Evolutionary conservation across 352 stramenopile genomes (phyloP).

Genomic region (Phytophthora fragariaefolia): DNA sequence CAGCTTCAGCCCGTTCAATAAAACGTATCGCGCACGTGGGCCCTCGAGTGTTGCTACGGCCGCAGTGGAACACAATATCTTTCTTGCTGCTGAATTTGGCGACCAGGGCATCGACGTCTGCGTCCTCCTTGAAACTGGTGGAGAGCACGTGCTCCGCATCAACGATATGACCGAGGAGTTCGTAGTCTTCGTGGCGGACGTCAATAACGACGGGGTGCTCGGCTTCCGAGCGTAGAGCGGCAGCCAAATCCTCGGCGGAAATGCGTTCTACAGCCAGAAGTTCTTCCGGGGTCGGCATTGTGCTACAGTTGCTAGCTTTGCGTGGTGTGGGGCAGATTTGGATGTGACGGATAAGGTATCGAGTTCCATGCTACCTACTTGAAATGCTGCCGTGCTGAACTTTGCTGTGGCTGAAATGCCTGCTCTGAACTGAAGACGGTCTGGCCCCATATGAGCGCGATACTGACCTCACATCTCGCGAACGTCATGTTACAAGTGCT

Average conservation of each 20-base stretch:
- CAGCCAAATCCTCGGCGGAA: conserved; percentile 30
- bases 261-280: conserved; percentile 35
- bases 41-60: conserved; percentile 40
- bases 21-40: conserved; percentile 50
- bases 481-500: not conserved
- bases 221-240: conserved; percentile 17
- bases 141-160: conserved; percentile 41
- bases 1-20: conserved; percentile 26
- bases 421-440: conserved; percentile 1
- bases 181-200: conserved; percentile 42
- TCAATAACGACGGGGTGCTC: conserved; percentile 29
- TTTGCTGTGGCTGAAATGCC: not conserved
- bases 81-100: conserved; percentile 29
- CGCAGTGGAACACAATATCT: conserved; percentile 55
- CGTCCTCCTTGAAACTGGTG: conserved; percentile 43
- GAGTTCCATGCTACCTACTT: not conserved
- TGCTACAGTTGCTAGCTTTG: not conserved
- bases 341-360: conserved; percentile 2
- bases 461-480: conserved; percentile 16
- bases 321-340: not conserved
- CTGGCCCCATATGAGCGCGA: not conserved
- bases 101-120: conserved; percentile 43
- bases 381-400: not conserved
- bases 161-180: conserved; percentile 38
- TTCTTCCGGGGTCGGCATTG: conserved; percentile 33